Percentiles rank a stretch among this genome's conserved stretches.
Conservation (phyloP, 352 stramenopile genomes). For the Blastocystis sp. region DNA sequence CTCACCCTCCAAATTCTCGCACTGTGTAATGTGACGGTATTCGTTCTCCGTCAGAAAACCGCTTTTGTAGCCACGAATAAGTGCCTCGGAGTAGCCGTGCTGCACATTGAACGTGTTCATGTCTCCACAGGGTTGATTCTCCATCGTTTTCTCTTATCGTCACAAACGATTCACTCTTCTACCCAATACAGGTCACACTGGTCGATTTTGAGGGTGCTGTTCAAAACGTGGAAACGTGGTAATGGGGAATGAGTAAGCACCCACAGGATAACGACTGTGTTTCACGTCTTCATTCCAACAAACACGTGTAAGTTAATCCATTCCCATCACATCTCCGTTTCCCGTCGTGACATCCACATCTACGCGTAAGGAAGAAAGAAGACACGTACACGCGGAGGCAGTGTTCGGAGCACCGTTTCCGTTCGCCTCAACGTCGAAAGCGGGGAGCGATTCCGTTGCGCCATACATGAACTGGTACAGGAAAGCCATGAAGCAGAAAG, state of each 20-base stretch:
- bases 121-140: slow-evolving; percentile 73
- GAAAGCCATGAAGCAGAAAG: background rate
- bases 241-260: background rate
- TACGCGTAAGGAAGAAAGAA: background rate
- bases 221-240: slow-evolving; percentile 39
- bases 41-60: slow-evolving; percentile 84
- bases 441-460: background rate
- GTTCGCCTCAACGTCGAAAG: background rate
- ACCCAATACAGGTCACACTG: background rate
- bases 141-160: background rate
- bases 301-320: slow-evolving; percentile 13
- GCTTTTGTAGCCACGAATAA: slow-evolving; percentile 72
- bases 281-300: background rate
- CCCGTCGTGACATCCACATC: background rate
- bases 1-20: slow-evolving; percentile 83
- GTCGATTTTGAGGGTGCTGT: background rate
- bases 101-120: slow-evolving; percentile 85
- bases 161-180: background rate
- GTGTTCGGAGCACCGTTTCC: background rate
- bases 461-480: background rate
- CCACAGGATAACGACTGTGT: background rate
- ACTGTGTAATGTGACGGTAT: slow-evolving; percentile 84
- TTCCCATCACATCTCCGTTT: background rate
- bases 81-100: slow-evolving; percentile 74
- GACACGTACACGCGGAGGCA: background rate